Evolutionary conservation across 179 eudicot species (phyloP), one percentile per base, ranked within the genome.

Genomic region (Patellifolia procumbens): DNA sequence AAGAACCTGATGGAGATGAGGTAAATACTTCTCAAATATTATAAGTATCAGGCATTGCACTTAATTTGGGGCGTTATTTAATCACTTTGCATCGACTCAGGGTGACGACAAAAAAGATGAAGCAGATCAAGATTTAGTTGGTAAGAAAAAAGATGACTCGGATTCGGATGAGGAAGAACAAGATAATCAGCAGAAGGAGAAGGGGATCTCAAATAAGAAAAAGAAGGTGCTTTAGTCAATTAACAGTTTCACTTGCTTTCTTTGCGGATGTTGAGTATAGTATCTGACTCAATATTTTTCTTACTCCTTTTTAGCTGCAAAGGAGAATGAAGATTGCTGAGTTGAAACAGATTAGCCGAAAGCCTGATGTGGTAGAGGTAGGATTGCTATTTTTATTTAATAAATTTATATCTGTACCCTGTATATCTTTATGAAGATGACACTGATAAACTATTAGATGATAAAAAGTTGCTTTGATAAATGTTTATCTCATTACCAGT

Each of bases 281-380:
- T 56, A 28, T 24, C 17, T 29, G 29, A 13, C 37, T 73, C 29
- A 43, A 9, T 45, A 20, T 2, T 61, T 51, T 4, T 55, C 12
- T 24, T 52, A 3, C 61, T 28, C 73, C 74, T 19, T 79, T 81
- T n/a, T 84, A 95, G 99, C 89, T 93, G 73, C 95, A 93, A 64
- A 87, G 99, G 11, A 77, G 98, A 34, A 95, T 95, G 98, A 95
- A 95, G 77, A 93, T 93, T 83, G 98, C 98, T 28, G 96, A 95
- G 80, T 83, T 93, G 60, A 95, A 95, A 81, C 95, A 91, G 86
- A 85, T 95, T 35, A 86, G 91, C 79, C 65, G 96, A 35, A 90
- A 80, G 79, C 97, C 99, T 79, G 99, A 95, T 79, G 99, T 95
- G 56, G 99, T 95, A 13, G 99, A 96, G 96, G 98, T 93, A 85